A percentile compares a stretch with the other conserved stretches of the same genome.
phyloP scores from a whole-genome alignment of 2,329 filamentous ascomycete genomes.

The Pseudogymnoascus sp. region DNA sequence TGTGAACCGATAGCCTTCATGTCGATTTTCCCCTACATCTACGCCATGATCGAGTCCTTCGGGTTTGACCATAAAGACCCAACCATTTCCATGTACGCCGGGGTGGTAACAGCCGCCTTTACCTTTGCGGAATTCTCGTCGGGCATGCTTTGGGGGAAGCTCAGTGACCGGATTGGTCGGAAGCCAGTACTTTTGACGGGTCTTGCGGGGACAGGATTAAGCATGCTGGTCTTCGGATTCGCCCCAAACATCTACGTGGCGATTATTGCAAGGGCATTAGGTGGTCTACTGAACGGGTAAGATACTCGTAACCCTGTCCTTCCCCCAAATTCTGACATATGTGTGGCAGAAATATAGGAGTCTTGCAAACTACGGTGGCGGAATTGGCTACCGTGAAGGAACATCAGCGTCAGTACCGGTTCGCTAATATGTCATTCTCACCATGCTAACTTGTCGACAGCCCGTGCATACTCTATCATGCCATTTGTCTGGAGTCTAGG shows the following conservation, averaged over 20 bases:
- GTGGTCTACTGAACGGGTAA: slow-evolving; percentile 87
- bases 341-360: slow-evolving; percentile 72
- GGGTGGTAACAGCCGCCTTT: slow-evolving; percentile 93
- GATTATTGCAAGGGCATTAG: slow-evolving; percentile 78
- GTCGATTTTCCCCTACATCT: slow-evolving; percentile 98
- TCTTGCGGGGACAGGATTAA: slow-evolving; percentile 84
- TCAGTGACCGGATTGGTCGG: slow-evolving; percentile 86
- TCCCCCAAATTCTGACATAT: slow-evolving; percentile 18
- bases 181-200: slow-evolving; percentile 89
- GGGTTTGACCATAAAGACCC: slow-evolving; percentile 70
- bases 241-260: slow-evolving; percentile 75
- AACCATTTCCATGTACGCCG: slow-evolving; percentile 85
- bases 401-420: slow-evolving; percentile 71
- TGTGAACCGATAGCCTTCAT: slow-evolving; percentile 99
- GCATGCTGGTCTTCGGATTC: slow-evolving; percentile 90
- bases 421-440: slow-evolving; percentile 18
- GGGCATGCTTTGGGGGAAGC: slow-evolving; percentile 83
- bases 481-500: slow-evolving; percentile 97
- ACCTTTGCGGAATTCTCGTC: slow-evolving; percentile 93
- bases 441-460: slow-evolving; percentile 39
- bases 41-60: slow-evolving; percentile 94
- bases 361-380: slow-evolving; percentile 89
- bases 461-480: slow-evolving; percentile 94
- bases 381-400: slow-evolving; percentile 90
- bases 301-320: slow-evolving; percentile 28